Base-by-base conservation (phyloP, 192 early-diverging fungal genomes). In the Coemansia sp. region DNA sequence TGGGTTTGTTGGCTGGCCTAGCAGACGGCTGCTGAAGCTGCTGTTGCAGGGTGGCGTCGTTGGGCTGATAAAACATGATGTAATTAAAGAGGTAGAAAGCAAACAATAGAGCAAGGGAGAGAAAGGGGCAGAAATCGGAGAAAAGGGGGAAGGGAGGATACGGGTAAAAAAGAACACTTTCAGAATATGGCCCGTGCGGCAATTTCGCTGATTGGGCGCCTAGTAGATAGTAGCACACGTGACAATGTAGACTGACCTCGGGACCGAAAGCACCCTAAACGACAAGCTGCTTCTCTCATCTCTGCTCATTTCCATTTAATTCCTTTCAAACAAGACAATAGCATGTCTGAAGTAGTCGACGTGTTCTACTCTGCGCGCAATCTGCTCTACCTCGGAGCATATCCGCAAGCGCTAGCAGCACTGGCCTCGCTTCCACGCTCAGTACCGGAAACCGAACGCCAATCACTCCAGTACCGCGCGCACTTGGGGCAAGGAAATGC, bases 401-500 rank as follows among this genome's bases (percentile, higher is more conserved):
- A 81, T 78, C 81, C 90, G 61, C 78, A 85, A 31, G 79, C 85
- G 8, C 85, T 94, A 53, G 82, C 81, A 64, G 65, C 68, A 66
- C 51, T 75, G 69, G 47, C 70, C 58, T 50, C 35, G 51, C 47
- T 43, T 29, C 50, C 56, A 49, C 41, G 79, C 37, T 43, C 65
- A 23, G 68, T 60, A 9, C 56, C 77, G 23, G 74, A 81, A 25
- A 52, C 72, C 8, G 85, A 90, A 51, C 81, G 82, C 26, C 71
- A 86, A 61, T 75, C 82, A 5, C 83, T 88, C 11, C 79, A 91
- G 38, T 87, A 88, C 68, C 87, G 93, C 19, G 81, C 95, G 5
- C 84, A 90, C 54, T 63, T 95, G 27, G 89, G 87, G 33, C 91
- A 87, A 60, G 83, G 83, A 51, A 83, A 90, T 40, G 80, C 82